Evolutionary conservation across 208 protist species (phyloP).

Genomic region (Crithidia mellificae): DNA sequence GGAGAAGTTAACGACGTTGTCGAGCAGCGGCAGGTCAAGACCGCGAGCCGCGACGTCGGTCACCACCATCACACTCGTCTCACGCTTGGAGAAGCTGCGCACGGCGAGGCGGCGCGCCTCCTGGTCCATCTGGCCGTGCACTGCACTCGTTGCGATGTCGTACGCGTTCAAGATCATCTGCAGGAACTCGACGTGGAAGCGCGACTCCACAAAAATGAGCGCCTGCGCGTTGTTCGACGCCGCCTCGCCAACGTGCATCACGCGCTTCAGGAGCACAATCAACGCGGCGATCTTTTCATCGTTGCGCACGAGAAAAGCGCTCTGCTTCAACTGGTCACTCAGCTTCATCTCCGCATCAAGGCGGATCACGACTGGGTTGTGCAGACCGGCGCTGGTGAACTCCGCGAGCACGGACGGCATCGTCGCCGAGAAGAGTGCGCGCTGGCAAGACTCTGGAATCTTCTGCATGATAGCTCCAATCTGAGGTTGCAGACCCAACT

Average conservation of each 20-base stretch:
- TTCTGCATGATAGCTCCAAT: conserved; percentile 95
- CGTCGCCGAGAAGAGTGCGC: conserved; percentile 98
- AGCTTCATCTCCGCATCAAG: conserved; percentile 98
- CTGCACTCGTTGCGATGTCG: conserved; percentile 66
- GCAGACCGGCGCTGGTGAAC: conserved; percentile 97
- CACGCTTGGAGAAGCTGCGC: conserved; percentile 88
- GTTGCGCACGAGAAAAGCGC: conserved; percentile 92
- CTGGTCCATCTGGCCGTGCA: conserved; percentile 98
- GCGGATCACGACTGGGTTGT: conserved; percentile 96
- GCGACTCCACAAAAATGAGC: conserved; percentile 97
- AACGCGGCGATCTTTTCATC: conserved; percentile 96
- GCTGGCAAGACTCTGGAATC: conserved; percentile 94
- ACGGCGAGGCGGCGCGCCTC: conserved; percentile 96
- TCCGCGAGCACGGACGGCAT: conserved; percentile 97
- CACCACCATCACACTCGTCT: conserved; percentile 96
- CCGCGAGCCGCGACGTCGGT: conserved; percentile 99
- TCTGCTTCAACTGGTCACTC: conserved; percentile 93
- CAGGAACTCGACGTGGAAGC: conserved; percentile 98
- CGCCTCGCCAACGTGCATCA: conserved; percentile 74
- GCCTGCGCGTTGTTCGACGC: conserved; percentile 72
- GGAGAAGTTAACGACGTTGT: conserved; percentile 99
- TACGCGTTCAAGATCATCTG: conserved; percentile 87
- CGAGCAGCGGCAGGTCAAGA: conserved; percentile 98
- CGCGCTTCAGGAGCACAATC: conserved; percentile 91
- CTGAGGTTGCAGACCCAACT: conserved; percentile 97